A percentile compares a stretch with the other conserved stretches of the same genome.
Evolutionary conservation across 2,329 filamentous ascomycete genomes (phyloP).

Genomic region (Trichoderma sp.): DNA sequence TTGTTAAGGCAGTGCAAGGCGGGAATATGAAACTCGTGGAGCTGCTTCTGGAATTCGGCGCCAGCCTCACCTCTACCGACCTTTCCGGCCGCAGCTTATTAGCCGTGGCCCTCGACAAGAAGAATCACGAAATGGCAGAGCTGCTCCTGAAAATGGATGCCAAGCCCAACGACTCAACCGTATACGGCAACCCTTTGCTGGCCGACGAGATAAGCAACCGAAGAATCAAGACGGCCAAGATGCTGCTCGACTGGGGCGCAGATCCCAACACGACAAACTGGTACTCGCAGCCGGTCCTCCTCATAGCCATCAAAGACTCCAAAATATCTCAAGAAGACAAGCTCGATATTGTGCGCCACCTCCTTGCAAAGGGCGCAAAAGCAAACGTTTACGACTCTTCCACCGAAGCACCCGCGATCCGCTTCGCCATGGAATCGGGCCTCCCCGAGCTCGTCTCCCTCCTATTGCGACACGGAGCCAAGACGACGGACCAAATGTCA

Average conservation of each 20-base stretch:
- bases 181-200: conserved; percentile 39
- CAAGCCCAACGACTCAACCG: conserved; percentile 34
- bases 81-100: conserved; percentile 37
- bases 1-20: conserved; percentile 36
- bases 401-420: conserved; percentile 31
- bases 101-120: conserved; percentile 34
- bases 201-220: conserved; percentile 38
- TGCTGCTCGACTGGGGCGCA: conserved; percentile 40
- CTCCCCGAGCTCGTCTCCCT: conserved; percentile 32
- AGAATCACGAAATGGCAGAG: conserved; percentile 36
- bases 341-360: conserved; percentile 32
- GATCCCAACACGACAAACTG: conserved; percentile 38
- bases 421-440: conserved; percentile 33
- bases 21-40: conserved; percentile 33
- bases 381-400: conserved; percentile 34
- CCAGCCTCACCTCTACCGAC: conserved; percentile 37
- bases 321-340: conserved; percentile 33
- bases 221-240: conserved; percentile 36
- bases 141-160: conserved; percentile 41
- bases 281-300: conserved; percentile 37
- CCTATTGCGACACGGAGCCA: conserved; percentile 36
- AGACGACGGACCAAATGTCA: conserved; percentile 33
- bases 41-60: conserved; percentile 41
- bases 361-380: conserved; percentile 40
- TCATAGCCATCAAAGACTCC: conserved; percentile 35